A percentile compares a stretch with the other conserved stretches of the same genome.
phyloP scores from a whole-genome alignment of 1,284 basidiomycete species.

The Schizophyllum amplum region DNA sequence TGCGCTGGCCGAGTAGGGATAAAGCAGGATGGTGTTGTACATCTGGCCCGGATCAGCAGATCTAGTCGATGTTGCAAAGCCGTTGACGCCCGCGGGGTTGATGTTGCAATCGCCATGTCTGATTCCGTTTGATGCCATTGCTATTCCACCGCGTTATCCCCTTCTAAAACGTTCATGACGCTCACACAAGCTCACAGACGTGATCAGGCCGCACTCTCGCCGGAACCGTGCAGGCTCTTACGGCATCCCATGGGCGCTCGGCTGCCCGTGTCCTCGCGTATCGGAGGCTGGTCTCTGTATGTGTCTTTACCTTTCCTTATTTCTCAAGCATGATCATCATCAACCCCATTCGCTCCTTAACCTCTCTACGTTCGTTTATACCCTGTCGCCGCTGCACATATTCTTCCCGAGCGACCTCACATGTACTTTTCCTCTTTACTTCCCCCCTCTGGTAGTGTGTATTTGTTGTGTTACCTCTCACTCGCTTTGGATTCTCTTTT shows the following conservation, averaged over 20 bases:
- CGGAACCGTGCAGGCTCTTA: neutral
- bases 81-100: no score
- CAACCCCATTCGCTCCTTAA: neutral
- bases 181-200: no score
- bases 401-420: neutral
- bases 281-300: neutral
- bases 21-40: neutral
- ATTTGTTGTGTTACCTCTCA: neutral
- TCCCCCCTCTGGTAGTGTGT: neutral
- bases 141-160: no score
- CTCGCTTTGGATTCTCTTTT: neutral
- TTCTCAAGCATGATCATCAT: neutral
- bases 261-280: neutral
- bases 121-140: no score
- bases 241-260: neutral
- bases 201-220: neutral
- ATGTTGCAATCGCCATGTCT: no score
- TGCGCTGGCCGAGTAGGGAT: neutral
- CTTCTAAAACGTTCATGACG: no score
- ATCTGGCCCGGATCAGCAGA: neutral
- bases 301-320: neutral
- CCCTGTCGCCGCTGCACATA: neutral
- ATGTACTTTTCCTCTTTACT: neutral
- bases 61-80: no score
- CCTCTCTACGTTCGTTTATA: neutral